Evolutionary conservation across 73 alveolate species (phyloP), one percentile per base, ranked within the genome.

Genomic region (Paramecium primaurelia): DNA sequence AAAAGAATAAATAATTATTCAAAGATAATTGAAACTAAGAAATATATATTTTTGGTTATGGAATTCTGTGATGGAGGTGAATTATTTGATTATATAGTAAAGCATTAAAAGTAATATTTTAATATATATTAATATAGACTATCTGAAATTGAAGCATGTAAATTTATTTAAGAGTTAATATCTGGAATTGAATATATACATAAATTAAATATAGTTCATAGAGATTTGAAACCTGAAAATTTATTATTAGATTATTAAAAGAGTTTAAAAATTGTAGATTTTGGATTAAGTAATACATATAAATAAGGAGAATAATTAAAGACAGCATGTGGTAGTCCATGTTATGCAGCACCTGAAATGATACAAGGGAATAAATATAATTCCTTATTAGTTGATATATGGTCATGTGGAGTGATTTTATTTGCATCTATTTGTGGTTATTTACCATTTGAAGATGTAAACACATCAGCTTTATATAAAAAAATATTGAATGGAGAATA

Each of bases 51-150:
- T 92, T 92, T 97, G 38, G 95, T 97, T 28, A 97, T 97, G 99
- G 99, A 97, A 90, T 97, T 92, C 91, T 98, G 98, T 75, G 84
- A 96, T 59, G 97, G 97, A 32, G 99, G 99, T 1, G 99, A 97
- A 93, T 94, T 97, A 71, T 97, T 97, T 94, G 98, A 97, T 54
- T 95, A 97, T 86, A 97, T 97, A 7, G 99, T 89, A 4, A 85
- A 77, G 26, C 71, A 89, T 97, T 58, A 89, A 73, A 64, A 64
- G 84, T 64, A 64, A 25, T 64, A 34, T 64, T 4, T 25, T 28
- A 7, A 9, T 1, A 1, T 18, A 18, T 9, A 64, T 64, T 64
- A 64, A 64, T 64, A 1, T 12, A 44, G 92, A 95, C 77, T 97
- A 68, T 58, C 93, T 4, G 99, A 97, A 93, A 64, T 71, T 16